Conservation (phyloP, 306 rosid genomes). For the Trifolium pratense region DNA sequence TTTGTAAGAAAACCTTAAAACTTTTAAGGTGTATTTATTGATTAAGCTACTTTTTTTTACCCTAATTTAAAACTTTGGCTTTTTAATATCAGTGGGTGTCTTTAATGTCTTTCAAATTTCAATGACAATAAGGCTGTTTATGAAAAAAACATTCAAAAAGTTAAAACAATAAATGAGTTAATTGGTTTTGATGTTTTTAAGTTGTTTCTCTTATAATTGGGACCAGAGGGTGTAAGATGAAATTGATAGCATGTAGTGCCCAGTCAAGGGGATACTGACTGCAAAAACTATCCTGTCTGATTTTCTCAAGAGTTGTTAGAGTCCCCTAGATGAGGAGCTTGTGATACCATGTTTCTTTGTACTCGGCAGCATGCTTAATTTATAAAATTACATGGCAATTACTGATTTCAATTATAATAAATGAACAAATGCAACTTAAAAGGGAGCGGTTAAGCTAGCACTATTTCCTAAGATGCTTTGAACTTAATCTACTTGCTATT, state of each 20-base stretch:
- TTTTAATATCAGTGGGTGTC: too few species aligned
- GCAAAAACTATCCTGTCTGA: background rate
- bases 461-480: background rate
- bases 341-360: conserved; percentile 2
- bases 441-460: background rate
- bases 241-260: background rate
- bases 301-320: background rate
- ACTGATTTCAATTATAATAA: background rate
- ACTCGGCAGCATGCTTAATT: background rate
- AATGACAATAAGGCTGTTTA: too few species aligned
- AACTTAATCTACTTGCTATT: background rate
- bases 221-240: too few species aligned
- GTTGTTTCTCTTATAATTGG: too few species aligned
- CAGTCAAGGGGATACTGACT: background rate
- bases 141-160: too few species aligned
- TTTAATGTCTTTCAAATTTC: too few species aligned
- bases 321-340: background rate
- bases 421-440: background rate
- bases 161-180: too few species aligned
- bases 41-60: too few species aligned
- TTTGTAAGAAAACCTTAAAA: too few species aligned
- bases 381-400: background rate
- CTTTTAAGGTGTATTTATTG: too few species aligned
- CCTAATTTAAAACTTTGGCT: too few species aligned
- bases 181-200: too few species aligned